These are phyloP conservation scores for Neurospora terricola DNA, from an alignment of 495 filamentous ascomycete genomes.

Conservation along the genomic window DNA sequence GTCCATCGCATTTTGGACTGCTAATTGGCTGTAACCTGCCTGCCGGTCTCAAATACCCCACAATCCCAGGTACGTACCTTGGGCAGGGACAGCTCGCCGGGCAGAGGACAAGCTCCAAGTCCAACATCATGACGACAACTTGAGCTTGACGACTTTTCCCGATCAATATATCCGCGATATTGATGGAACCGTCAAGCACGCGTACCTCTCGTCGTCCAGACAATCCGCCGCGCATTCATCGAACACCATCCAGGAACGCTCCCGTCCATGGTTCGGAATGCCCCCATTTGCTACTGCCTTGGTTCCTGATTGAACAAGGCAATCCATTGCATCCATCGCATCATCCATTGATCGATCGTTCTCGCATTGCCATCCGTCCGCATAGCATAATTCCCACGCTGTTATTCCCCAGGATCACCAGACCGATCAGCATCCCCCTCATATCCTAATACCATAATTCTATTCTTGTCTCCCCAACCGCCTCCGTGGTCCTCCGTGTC, in stretches of 20 bases:
- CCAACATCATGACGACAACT: background rate
- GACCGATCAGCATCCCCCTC: background rate
- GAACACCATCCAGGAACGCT: background rate
- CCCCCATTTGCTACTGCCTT: background rate
- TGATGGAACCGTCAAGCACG: background rate
- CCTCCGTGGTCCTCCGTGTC: background rate
- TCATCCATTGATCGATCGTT: background rate
- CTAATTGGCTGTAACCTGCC: background rate
- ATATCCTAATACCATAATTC: background rate
- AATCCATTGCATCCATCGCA: too few relatives aligned
- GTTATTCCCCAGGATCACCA: background rate
- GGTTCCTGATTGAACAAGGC: background rate
- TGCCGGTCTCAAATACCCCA: background rate
- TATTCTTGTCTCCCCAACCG: background rate
- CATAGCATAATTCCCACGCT: background rate
- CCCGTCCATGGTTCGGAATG: background rate
- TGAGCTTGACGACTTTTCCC: background rate
- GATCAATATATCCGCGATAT: background rate
- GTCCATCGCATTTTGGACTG: background rate
- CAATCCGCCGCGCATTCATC: background rate
- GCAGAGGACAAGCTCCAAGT: background rate
- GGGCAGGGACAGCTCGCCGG: background rate
- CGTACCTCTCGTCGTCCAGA: background rate
- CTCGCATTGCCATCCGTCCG: background rate
- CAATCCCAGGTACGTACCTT: background rate